Conservation (phyloP, 441 rosid genomes). For the Populus hybrid region DNA sequence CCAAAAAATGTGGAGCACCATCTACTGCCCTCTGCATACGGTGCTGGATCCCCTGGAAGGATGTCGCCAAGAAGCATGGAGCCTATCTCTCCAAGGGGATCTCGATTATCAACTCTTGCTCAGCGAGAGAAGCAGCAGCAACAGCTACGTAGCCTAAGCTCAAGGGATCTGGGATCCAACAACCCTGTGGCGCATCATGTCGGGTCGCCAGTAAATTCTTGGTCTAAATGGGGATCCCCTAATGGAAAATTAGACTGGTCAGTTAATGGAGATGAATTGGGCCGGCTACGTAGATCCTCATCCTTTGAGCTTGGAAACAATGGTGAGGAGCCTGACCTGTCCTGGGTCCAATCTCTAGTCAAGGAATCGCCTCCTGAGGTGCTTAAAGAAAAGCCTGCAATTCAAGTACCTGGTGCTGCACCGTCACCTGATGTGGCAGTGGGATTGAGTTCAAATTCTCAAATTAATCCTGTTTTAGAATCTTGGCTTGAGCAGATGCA, state of each 20-base stretch:
- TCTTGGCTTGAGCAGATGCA: conserved; percentile 61
- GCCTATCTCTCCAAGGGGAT: conserved; percentile 45
- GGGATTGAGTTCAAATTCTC: conserved; percentile 27
- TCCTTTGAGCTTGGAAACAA: conserved; percentile 32
- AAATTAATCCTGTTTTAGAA: conserved; percentile 32
- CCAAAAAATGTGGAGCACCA: conserved; percentile 43
- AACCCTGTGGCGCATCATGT: conserved; percentile 13
- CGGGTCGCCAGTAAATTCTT: conserved; percentile 41
- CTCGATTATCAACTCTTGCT: conserved; percentile 31
- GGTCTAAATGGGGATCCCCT: conserved; percentile 50
- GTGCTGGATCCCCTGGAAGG: conserved; percentile 48
- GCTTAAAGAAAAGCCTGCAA: conserved; percentile 31
- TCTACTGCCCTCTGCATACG: conserved; percentile 34
- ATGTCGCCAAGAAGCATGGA: conserved; percentile 52
- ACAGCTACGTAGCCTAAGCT: conserved; percentile 44
- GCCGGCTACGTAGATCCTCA: conserved; percentile 29
- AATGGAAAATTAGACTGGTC: conserved; percentile 54
- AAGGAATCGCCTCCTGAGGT: conserved; percentile 52
- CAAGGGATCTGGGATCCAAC: conserved; percentile 36
- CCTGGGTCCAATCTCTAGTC: conserved; percentile 56
- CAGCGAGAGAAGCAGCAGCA: conserved; percentile 53
- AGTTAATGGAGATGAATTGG: conserved; percentile 29
- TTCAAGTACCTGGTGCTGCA: conserved; percentile 19
- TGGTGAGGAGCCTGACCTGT: conserved; percentile 50
- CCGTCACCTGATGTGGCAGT: conserved; percentile 21